These are phyloP conservation scores for Sclerospora graminicola DNA, from an alignment of 352 stramenopile genomes.

Conservation along the genomic window DNA sequence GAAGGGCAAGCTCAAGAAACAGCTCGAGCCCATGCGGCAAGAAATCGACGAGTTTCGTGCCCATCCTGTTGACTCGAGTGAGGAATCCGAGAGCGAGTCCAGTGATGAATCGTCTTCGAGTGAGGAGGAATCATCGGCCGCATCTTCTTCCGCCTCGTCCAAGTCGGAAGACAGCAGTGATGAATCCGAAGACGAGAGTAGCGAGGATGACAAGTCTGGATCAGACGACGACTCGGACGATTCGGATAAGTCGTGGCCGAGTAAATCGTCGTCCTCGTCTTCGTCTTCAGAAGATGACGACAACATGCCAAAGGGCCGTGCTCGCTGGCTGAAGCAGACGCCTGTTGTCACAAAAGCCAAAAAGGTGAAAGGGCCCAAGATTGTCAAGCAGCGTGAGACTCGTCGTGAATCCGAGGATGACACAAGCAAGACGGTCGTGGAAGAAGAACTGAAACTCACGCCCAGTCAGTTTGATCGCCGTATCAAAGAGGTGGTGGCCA, in stretches of 20 bases:
- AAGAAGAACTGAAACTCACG: slow-evolving; percentile 79
- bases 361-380: slow-evolving; percentile 31
- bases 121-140: slow-evolving; percentile 4
- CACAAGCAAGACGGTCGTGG: slow-evolving; percentile 39
- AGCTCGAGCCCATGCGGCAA: slow-evolving; percentile 87
- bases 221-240: slow-evolving; percentile 40
- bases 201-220: slow-evolving; percentile 12
- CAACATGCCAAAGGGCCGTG: slow-evolving; percentile 91
- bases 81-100: slow-evolving; percentile 18
- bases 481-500: slow-evolving; percentile 77
- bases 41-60: slow-evolving; percentile 88
- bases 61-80: slow-evolving; percentile 79
- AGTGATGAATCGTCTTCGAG: slow-evolving; percentile 11
- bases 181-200: slow-evolving; percentile 13
- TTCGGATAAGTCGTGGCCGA: slow-evolving; percentile 44
- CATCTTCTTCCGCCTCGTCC: slow-evolving; percentile 11
- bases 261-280: slow-evolving; percentile 47
- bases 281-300: slow-evolving; percentile 68
- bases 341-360: slow-evolving; percentile 50
- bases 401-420: slow-evolving; percentile 38
- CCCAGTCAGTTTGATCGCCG: slow-evolving; percentile 69
- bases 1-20: slow-evolving; percentile 96
- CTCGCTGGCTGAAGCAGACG: slow-evolving; percentile 92
- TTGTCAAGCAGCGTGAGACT: slow-evolving; percentile 36
- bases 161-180: slow-evolving; percentile 7